phyloP scores from a whole-genome alignment of 805 yeast genomes.

The Metschnikowia orientalis region DNA sequence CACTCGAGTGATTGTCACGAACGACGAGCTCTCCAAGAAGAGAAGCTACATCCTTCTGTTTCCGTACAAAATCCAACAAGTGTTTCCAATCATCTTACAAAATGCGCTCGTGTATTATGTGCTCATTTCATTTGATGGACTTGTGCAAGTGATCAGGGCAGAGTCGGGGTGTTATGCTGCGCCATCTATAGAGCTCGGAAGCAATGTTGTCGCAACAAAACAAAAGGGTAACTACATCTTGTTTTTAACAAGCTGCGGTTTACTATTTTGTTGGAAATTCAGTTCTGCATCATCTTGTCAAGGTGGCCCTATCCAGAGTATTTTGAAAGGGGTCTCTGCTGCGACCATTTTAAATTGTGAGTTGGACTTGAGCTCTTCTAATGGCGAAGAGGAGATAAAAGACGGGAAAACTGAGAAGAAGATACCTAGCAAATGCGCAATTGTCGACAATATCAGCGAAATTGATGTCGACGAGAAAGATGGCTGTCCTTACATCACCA shows the following conservation, averaged over 20 bases:
- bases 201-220: constrained; percentile 36
- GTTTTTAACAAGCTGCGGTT: constrained; percentile 48
- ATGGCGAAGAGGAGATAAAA: not conserved
- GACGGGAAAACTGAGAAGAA: constrained; percentile 6
- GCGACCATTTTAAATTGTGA: constrained; percentile 47
- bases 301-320: too few relatives aligned
- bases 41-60: constrained; percentile 37
- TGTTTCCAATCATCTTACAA: constrained; percentile 33
- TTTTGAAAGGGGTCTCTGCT: constrained; percentile 44
- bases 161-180: constrained; percentile 41
- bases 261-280: constrained; percentile 50
- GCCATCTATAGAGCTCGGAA: constrained; percentile 53
- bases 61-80: constrained; percentile 47
- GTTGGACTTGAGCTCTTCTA: constrained; percentile 13
- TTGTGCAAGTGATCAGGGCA: constrained; percentile 43
- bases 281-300: too few relatives aligned
- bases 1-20: constrained; percentile 42
- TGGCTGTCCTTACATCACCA: constrained; percentile 42
- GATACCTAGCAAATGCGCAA: not conserved
- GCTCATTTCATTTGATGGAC: constrained; percentile 56
- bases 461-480: constrained; percentile 31
- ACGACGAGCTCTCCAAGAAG: constrained; percentile 29
- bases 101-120: constrained; percentile 42
- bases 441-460: constrained; percentile 10
- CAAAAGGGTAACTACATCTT: constrained; percentile 32